A percentile compares a stretch with the other conserved stretches of the same genome.
These are phyloP conservation scores for Cystobasidiaceae sp. DNA, from an alignment of 1,284 basidiomycete genomes.

Conservation along the genomic window DNA sequence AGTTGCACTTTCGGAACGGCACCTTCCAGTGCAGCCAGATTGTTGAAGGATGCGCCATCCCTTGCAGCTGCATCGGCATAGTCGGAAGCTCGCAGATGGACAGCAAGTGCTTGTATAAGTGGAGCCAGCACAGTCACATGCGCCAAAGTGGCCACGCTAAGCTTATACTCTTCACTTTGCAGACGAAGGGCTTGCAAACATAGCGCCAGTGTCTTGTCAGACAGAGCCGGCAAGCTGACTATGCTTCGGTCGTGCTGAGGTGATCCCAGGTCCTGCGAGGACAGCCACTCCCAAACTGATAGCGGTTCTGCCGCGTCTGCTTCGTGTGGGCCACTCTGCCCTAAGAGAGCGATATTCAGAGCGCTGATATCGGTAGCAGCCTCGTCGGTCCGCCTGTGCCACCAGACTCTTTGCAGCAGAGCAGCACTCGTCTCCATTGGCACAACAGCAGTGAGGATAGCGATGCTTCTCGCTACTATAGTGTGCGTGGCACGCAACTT, in stretches of 20 bases:
- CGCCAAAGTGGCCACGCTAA: slow-evolving; percentile 50
- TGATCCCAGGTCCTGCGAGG: slow-evolving; percentile 43
- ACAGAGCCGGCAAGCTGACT: not conserved
- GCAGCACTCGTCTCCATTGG: no score
- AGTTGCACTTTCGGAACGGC: no score
- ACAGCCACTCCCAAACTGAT: slow-evolving; percentile 14
- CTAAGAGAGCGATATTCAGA: not conserved
- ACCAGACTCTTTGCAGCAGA: no score
- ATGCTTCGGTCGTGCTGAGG: not conserved
- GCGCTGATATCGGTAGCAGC: not conserved
- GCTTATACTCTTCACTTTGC: slow-evolving; percentile 58
- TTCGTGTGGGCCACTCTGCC: slow-evolving; percentile 44
- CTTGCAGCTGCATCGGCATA: slow-evolving; percentile 66
- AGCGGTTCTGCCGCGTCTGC: not conserved
- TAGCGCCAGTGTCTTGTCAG: not conserved
- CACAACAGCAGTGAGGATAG: no score
- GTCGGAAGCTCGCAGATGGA: slow-evolving; percentile 59
- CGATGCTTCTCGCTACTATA: no score
- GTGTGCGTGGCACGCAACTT: no score
- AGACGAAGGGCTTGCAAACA: slow-evolving; percentile 65
- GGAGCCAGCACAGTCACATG: slow-evolving; percentile 60
- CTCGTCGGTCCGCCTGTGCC: no score
- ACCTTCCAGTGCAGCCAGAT: no score
- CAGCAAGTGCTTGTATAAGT: slow-evolving; percentile 63
- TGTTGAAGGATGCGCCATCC: not conserved